phyloP scores from a whole-genome alignment of 1,284 basidiomycete genomes.

The Ceratobasidium sp. region DNA sequence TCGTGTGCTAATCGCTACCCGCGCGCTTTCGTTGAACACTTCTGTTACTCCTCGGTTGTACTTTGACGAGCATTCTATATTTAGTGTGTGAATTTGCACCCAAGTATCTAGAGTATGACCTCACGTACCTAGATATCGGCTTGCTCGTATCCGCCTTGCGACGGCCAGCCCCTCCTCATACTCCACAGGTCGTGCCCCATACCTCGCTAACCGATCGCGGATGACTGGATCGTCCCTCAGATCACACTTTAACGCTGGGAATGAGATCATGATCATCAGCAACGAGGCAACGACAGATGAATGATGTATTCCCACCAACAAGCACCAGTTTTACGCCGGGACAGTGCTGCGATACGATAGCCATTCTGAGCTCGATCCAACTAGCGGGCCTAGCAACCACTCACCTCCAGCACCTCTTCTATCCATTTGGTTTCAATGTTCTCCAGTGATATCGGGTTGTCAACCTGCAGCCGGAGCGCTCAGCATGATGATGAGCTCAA shows the following conservation, averaged over 20 bases:
- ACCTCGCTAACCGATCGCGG: slow-evolving; percentile 76
- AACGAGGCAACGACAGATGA: slow-evolving; percentile 5
- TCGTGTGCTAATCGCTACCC: slow-evolving; percentile 82
- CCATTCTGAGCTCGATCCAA: neutral
- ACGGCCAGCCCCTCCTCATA: slow-evolving; percentile 93
- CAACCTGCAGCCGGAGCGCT: slow-evolving; percentile 69
- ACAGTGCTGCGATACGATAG: slow-evolving; percentile 76
- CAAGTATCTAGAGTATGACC: neutral
- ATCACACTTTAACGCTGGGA: slow-evolving; percentile 92
- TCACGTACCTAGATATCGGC: slow-evolving; percentile 86
- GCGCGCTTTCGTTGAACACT: slow-evolving; percentile 90
- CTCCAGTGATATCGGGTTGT: slow-evolving; percentile 91
- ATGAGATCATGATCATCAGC: slow-evolving; percentile 24
- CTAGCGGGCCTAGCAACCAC: neutral
- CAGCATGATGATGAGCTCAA: neutral
- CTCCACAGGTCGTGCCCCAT: slow-evolving; percentile 78
- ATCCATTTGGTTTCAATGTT: slow-evolving; percentile 97
- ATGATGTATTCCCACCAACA: slow-evolving; percentile 74
- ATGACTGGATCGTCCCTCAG: slow-evolving; percentile 83
- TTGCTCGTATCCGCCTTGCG: slow-evolving; percentile 91
- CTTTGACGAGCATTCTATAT: slow-evolving; percentile 93
- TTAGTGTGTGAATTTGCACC: neutral
- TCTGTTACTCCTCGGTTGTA: slow-evolving; percentile 94
- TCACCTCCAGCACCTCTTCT: slow-evolving; percentile 75
- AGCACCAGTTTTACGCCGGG: slow-evolving; percentile 95